Evolutionary conservation across 129 eudicot genomes (phyloP), one percentile per base, ranked within the genome.

Genomic region (Daucus carota): DNA sequence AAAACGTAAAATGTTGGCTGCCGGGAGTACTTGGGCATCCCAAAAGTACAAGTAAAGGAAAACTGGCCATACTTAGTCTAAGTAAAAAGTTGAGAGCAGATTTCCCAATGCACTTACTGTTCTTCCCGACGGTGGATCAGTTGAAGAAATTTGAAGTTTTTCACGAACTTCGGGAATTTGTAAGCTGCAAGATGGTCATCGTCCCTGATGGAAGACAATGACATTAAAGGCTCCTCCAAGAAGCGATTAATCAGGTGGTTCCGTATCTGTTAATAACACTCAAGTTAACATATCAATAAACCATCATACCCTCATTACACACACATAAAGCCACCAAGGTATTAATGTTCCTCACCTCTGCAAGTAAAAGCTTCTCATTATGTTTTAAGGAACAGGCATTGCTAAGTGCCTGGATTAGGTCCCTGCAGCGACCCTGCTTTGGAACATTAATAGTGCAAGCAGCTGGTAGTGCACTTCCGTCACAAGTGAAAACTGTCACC

Each of bases 131-230:
- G 93, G 80, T 91, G 98, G 74, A 91, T 82, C 77, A 94, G 68
- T 81, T 94, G 97, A 44, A 94, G 92, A 82, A 89, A 91, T 73
- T 89, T 89, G 31, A 84, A 81, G 16, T 86, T 92, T 70, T 87
- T 87, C 83, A 79, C 77, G 41, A 80, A 82, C 74, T 89, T 88
- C 32, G 98, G 96, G 44, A 91, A 85, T 86, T 89, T 94, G 77
- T 91, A 94, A 76, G 98, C 98, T 70, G 92, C 90, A 80, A 91
- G 93, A 80, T 89, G 97, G 42, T 89, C 97, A 73, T 94, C 98
- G 47, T 94, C 98, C 82, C 87, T 94, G 72, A 91, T 89, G 75
- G 93, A 82, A 57, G 92, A 89, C 80, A 91, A 76, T 57, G 90
- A 86, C 85, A 87, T 85, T 20, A 91, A 75, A 72, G 97, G 96